These are phyloP conservation scores for Sisymbrium altissimum DNA, from an alignment of 345 rosid genomes.

Conservation along the genomic window DNA sequence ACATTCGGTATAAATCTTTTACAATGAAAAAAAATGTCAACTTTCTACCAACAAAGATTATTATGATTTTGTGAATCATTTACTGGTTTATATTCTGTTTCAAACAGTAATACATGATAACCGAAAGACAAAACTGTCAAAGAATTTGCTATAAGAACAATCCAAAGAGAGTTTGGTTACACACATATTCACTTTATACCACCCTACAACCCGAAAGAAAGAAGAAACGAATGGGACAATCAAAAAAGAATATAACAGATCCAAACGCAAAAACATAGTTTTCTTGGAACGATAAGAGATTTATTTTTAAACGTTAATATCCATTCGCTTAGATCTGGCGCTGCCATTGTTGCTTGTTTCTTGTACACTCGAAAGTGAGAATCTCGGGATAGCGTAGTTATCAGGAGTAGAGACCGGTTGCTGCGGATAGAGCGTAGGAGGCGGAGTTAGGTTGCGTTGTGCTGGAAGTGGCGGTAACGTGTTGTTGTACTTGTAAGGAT, in stretches of 20 bases:
- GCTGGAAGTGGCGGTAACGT: constrained; percentile 86
- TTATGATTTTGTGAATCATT: neutral
- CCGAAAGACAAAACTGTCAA: neutral
- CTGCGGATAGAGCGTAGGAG: constrained; percentile 94
- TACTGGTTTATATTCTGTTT: neutral
- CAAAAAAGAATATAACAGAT: constrained; percentile 20
- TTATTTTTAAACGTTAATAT: constrained; percentile 61
- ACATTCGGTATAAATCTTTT: neutral
- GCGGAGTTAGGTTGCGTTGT: constrained; percentile 90
- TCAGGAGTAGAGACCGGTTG: constrained; percentile 76
- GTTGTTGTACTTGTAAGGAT: constrained; percentile 69
- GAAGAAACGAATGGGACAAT: neutral
- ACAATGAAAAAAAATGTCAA: neutral
- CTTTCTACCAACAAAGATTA: too few species aligned
- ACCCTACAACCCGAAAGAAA: neutral
- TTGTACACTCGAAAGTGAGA: constrained; percentile 47
- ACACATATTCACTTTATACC: constrained; percentile 28
- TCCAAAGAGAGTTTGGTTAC: constrained; percentile 21
- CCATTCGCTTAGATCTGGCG: constrained; percentile 70
- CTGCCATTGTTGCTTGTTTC: constrained; percentile 51
- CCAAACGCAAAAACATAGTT: neutral
- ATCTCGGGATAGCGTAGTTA: constrained; percentile 69
- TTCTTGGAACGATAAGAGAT: constrained; percentile 8
- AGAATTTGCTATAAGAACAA: constrained; percentile 24
- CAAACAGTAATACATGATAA: constrained; percentile 2